Conservation (phyloP, 2,329 filamentous ascomycete species). For the Xylaria hypoxylon region DNA sequence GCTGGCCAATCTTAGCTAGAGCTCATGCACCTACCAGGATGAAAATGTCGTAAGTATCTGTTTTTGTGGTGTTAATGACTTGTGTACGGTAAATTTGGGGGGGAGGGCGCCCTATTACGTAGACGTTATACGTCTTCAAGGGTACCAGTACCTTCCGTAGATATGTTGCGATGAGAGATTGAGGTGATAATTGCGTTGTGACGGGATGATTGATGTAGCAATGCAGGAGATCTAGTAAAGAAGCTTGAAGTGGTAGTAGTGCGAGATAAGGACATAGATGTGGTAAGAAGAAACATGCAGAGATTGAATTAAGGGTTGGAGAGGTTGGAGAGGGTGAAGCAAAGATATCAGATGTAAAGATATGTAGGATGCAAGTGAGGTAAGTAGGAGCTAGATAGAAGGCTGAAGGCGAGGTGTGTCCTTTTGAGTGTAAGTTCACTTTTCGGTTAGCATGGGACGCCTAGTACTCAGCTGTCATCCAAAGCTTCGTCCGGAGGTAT, state of each 20-base stretch:
- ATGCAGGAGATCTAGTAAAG: background rate
- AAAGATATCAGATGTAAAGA: background rate
- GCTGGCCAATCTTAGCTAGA: background rate
- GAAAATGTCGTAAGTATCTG: background rate
- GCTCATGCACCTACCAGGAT: background rate
- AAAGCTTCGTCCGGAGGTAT: too few species aligned
- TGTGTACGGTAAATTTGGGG: too few species aligned
- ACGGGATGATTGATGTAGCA: background rate
- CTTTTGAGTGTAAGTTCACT: too few species aligned
- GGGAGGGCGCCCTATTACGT: background rate
- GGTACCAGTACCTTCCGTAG: background rate
- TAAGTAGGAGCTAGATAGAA: too few species aligned
- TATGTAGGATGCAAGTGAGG: background rate
- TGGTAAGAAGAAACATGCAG: background rate
- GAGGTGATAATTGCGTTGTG: background rate
- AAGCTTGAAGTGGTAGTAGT: background rate
- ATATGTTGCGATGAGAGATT: background rate
- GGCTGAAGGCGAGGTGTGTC: too few species aligned
- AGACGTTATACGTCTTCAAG: too few species aligned
- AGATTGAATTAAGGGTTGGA: background rate
- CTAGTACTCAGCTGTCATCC: too few species aligned
- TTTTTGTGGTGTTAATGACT: background rate
- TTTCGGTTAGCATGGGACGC: too few species aligned
- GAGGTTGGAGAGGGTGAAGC: background rate
- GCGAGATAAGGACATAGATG: background rate